Percentiles rank a stretch among this genome's conserved stretches.
phyloP scores from a whole-genome alignment of 352 stramenopile genomes.

The Phytophthora citrophthora region DNA sequence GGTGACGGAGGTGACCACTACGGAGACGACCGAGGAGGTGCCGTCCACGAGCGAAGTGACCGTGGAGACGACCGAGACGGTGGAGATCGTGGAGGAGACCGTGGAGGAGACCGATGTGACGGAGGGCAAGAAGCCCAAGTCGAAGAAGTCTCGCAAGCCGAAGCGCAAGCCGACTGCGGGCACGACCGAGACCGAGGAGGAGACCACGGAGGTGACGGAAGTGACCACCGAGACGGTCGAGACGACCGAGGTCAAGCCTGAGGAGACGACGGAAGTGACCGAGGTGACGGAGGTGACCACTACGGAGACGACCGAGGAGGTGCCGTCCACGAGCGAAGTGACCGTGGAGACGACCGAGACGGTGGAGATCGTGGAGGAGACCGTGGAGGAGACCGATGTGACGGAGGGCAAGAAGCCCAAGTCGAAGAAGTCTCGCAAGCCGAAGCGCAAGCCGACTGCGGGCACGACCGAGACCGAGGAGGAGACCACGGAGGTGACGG shows the following conservation, averaged over 20 bases:
- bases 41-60: not conserved
- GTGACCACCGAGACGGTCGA: no score
- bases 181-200: not conserved
- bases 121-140: not conserved
- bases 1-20: slow-evolving; percentile 1
- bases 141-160: no score
- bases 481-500: not conserved
- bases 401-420: slow-evolving; percentile 16
- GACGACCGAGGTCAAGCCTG: not conserved
- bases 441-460: slow-evolving; percentile 5
- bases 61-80: slow-evolving; percentile 2
- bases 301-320: slow-evolving; percentile 2
- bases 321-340: not conserved
- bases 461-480: not conserved
- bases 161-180: not conserved
- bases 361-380: slow-evolving; percentile 2
- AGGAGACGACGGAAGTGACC: slow-evolving; percentile 9
- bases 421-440: slow-evolving; percentile 21
- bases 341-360: slow-evolving; percentile 11
- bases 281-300: slow-evolving; percentile 16
- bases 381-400: slow-evolving; percentile 7
- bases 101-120: slow-evolving; percentile 8
- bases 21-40: not conserved
- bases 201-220: no score
- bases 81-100: slow-evolving; percentile 4